A percentile compares a stretch with the other conserved stretches of the same genome.
phyloP scores from a whole-genome alignment of 345 rosid genomes.

The Aquilaria yunnanensis region DNA sequence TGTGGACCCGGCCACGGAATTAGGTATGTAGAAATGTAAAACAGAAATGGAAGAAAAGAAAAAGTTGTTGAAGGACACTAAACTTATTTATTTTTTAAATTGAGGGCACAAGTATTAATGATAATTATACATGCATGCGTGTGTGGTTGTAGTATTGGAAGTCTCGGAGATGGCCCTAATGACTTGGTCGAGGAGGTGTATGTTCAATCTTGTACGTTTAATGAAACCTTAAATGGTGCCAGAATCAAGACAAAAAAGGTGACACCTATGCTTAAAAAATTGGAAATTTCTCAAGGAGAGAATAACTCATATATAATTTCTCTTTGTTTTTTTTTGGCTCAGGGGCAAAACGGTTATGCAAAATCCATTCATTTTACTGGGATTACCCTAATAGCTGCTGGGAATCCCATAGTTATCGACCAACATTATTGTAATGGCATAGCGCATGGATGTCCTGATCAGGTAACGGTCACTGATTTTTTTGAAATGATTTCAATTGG shows the following conservation, averaged over 20 bases:
- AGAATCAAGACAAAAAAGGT: slow-evolving; percentile 61
- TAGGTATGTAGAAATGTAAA: slow-evolving; percentile 15
- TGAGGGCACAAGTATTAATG: not conserved
- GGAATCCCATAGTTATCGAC: slow-evolving; percentile 26
- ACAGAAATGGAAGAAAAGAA: no score
- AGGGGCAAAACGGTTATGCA: slow-evolving; percentile 29
- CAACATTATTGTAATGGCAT: slow-evolving; percentile 17
- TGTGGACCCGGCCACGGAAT: slow-evolving; percentile 79
- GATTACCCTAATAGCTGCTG: slow-evolving; percentile 7
- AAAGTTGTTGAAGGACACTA: not conserved
- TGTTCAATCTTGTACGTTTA: slow-evolving; percentile 34
- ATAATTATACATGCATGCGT: no score
- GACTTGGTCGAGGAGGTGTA: slow-evolving; percentile 32
- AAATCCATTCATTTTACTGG: slow-evolving; percentile 17
- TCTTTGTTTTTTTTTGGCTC: not conserved
- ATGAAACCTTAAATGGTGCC: slow-evolving; percentile 33
- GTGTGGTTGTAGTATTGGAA: slow-evolving; percentile 39
- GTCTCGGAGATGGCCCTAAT: slow-evolving; percentile 33
- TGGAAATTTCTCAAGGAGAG: not conserved
- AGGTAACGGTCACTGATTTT: not conserved
- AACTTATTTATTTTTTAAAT: not conserved
- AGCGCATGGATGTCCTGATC: not conserved
- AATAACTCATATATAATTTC: not conserved
- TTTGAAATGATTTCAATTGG: no score
- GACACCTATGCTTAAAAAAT: not conserved